A percentile compares a stretch with the other conserved stretches of the same genome.
Evolutionary conservation across 1,284 basidiomycete genomes (phyloP).

Genomic region (Sporisorium scitamineum): DNA sequence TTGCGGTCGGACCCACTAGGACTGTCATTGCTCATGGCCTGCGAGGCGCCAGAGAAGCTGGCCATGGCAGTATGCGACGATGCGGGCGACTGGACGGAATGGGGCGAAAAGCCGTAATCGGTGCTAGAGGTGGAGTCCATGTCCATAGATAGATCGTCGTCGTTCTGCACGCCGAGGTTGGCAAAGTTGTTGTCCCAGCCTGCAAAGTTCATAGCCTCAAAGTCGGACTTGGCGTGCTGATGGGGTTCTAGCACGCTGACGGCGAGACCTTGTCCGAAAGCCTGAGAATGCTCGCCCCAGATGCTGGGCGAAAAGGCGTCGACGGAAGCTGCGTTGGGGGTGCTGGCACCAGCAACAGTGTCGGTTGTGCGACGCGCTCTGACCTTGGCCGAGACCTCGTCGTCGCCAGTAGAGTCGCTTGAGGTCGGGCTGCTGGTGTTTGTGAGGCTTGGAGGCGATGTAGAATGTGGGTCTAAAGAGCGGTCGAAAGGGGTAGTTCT

Average conservation of each 20-base stretch:
- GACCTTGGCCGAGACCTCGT: constrained; percentile 26
- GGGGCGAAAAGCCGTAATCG: constrained; percentile 48
- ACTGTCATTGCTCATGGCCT: constrained; percentile 38
- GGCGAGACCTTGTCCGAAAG: constrained; percentile 21
- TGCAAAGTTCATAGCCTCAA: constrained; percentile 42
- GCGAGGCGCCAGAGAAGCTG: constrained; percentile 32
- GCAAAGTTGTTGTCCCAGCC: constrained; percentile 40
- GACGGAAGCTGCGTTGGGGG: neutral
- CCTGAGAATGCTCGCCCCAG: constrained; percentile 31
- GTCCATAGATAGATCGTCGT: constrained; percentile 49
- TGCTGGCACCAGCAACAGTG: neutral
- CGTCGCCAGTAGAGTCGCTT: constrained; percentile 49
- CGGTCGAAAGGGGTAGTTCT: constrained; percentile 12
- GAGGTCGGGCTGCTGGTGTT: constrained; percentile 46
- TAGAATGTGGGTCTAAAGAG: constrained; percentile 14
- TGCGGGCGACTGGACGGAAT: constrained; percentile 44
- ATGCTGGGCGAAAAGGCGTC: constrained; percentile 38
- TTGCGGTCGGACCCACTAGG: constrained; percentile 47
- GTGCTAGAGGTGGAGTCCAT: constrained; percentile 49
- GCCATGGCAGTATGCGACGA: constrained; percentile 40
- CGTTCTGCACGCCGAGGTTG: constrained; percentile 21
- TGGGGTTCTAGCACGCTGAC: constrained; percentile 9
- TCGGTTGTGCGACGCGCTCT: constrained; percentile 16
- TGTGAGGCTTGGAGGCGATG: constrained; percentile 46
- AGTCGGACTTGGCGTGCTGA: constrained; percentile 13